Base-by-base conservation (phyloP, 2,329 filamentous ascomycete species). In the Aciculosporium take region DNA sequence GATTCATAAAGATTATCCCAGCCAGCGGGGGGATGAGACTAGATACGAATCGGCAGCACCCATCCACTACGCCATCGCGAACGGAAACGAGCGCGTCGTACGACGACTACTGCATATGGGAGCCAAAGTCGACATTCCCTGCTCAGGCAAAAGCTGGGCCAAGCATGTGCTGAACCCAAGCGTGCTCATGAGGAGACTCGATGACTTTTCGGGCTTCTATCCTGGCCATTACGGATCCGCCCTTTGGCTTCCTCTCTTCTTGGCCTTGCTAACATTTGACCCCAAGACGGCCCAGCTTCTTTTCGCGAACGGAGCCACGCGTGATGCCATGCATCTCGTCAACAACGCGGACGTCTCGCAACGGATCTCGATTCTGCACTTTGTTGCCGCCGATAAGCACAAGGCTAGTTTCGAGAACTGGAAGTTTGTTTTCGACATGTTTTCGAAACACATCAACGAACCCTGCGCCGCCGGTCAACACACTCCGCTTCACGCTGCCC, bases 11-110 rank as follows among this genome's bases (percentile, higher is more conserved):
- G 23, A 27, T 10, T 39, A 25, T 7, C 37, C 37, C 10, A 25
- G 10, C 25, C 13, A 3, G 6, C 6, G 9, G 2, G 7, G 5
- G 2, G n/a, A 12, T 21, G 4, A 3, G 15, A 21, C 13, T 13
- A 4, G 5, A 6, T 15, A 25, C 23, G 10, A 40, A 34, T 27
- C 12, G 5, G 32, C 36, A 27, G 39, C 43, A 4, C 25, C 40
- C 4, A n/a, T 45, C 9, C 39, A 45, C 30, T 31, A 32, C 27
- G 43, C 43, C 15, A 21, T 37, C 4, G 15, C 25, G 7, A 24
- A 6, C 4, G 12, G 24, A 3, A 37, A 38, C 6, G 2, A n/a
- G 4, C 15, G 23, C 7, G 7, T 39, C 12, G 21, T 30, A 18
- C 5, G 23, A 24, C 13, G 6, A 8, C 25, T 45, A 7, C 27